Percentiles rank a stretch among this genome's conserved stretches.
phyloP scores from a whole-genome alignment of 179 eudicot species.

The Actinidia arguta region DNA sequence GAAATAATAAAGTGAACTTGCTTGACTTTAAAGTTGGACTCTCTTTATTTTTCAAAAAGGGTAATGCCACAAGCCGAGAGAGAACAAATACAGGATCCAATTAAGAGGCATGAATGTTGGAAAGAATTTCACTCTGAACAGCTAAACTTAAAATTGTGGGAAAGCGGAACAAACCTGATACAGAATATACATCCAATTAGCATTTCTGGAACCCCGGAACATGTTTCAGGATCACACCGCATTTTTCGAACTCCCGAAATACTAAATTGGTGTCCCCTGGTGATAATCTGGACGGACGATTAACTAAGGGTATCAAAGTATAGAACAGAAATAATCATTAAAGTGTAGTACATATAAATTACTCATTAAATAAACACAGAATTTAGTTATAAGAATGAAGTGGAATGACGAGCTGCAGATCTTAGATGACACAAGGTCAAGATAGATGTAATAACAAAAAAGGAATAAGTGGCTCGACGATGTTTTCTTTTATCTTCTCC shows the following conservation, averaged over 20 bases:
- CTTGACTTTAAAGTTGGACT: no score
- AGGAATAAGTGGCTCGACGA: no score
- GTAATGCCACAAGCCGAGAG: not conserved
- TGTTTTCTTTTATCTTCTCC: no score
- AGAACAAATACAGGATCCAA: slow-evolving; percentile 6
- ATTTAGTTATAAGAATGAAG: not conserved
- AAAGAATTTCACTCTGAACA: not conserved
- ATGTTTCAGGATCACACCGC: slow-evolving; percentile 87
- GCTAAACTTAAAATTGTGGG: not conserved
- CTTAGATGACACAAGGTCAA: no score
- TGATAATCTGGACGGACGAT: slow-evolving; percentile 60
- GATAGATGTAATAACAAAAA: no score
- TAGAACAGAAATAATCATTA: not conserved
- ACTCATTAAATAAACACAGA: not conserved
- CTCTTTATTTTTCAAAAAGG: not conserved
- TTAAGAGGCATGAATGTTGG: not conserved
- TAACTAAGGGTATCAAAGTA: slow-evolving; percentile 8
- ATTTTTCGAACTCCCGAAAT: slow-evolving; percentile 94
- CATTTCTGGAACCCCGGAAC: slow-evolving; percentile 92
- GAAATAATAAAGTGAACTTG: not conserved
- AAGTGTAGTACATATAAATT: not conserved
- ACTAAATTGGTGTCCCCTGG: slow-evolving; percentile 93
- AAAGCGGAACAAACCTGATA: slow-evolving; percentile 65
- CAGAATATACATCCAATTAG: slow-evolving; percentile 97
- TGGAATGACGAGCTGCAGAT: not conserved